Conservation (phyloP, 176 grass and related monocot species). For the Phyllostachys edulis region DNA sequence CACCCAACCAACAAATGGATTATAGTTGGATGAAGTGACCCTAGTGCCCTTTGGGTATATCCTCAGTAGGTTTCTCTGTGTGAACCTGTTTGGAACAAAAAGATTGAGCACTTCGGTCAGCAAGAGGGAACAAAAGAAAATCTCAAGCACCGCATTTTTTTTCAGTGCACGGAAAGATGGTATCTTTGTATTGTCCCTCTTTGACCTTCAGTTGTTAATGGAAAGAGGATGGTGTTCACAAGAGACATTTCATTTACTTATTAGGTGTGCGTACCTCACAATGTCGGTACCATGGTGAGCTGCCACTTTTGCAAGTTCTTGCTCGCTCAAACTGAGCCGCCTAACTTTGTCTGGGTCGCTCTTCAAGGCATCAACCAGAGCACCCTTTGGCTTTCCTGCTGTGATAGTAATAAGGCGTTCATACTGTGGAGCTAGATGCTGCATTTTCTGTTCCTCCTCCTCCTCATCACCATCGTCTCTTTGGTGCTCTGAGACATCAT, state of each 20-base stretch:
- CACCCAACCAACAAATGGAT: slow-evolving; percentile 88
- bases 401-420: slow-evolving; percentile 79
- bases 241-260: background rate
- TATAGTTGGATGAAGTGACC: slow-evolving; percentile 89
- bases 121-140: background rate
- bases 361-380: slow-evolving; percentile 62
- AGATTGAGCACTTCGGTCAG: slow-evolving; percentile 23
- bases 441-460: slow-evolving; percentile 44
- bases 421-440: slow-evolving; percentile 52
- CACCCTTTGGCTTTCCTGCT: slow-evolving; percentile 89
- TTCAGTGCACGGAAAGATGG: background rate
- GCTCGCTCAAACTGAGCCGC: slow-evolving; percentile 90
- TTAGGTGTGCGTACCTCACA: slow-evolving; percentile 55
- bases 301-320: slow-evolving; percentile 68
- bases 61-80: slow-evolving; percentile 84
- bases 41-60: slow-evolving; percentile 86
- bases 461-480: slow-evolving; percentile 7
- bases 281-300: slow-evolving; percentile 61
- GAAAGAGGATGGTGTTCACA: background rate
- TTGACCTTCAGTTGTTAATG: background rate
- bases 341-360: slow-evolving; percentile 77
- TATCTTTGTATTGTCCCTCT: background rate
- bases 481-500: slow-evolving; percentile 24
- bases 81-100: slow-evolving; percentile 57
- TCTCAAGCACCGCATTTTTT: background rate